phyloP scores from a whole-genome alignment of 2,329 filamentous ascomycete species.

The Stylonectria norvegica region DNA sequence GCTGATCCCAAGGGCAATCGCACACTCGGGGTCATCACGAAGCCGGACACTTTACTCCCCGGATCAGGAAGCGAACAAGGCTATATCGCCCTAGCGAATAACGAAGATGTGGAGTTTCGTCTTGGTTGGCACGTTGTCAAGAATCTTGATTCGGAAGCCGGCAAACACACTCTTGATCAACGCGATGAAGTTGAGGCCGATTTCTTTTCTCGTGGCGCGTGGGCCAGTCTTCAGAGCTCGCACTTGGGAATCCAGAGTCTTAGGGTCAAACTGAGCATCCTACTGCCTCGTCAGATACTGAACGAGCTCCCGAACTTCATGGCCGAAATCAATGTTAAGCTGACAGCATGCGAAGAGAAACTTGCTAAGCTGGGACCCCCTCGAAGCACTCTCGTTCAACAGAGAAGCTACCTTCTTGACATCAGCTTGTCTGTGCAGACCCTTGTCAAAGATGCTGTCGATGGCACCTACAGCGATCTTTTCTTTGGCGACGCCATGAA shows the following conservation, averaged over 20 bases:
- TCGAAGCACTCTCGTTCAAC: constrained; percentile 19
- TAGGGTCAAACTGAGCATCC: constrained; percentile 24
- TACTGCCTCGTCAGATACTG: constrained; percentile 31
- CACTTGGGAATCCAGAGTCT: constrained; percentile 21
- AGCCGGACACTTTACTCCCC: constrained; percentile 10
- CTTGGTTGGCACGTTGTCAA: constrained; percentile 23
- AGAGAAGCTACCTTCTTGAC: constrained; percentile 24
- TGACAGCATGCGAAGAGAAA: constrained; percentile 17
- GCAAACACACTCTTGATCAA: constrained; percentile 6
- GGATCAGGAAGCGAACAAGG: constrained; percentile 6
- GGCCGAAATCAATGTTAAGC: constrained; percentile 27
- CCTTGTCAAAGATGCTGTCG: constrained; percentile 26
- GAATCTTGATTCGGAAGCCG: constrained; percentile 14
- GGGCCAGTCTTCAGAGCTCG: constrained; percentile 13
- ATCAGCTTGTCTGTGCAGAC: constrained; percentile 22
- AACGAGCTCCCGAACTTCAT: constrained; percentile 30
- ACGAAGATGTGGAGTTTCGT: constrained; percentile 6
- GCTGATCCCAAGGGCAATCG: constrained; percentile 4
- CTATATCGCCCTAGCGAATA: constrained; percentile 8
- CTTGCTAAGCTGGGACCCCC: constrained; percentile 24
- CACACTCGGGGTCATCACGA: constrained; percentile 16
- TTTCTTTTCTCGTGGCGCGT: constrained; percentile 17
- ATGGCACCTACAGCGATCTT: constrained; percentile 28
- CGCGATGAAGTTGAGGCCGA: constrained; percentile 12
- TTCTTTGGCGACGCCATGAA: constrained; percentile 28